Evolutionary conservation across 2,329 filamentous ascomycete species (phyloP), one percentile per base, ranked within the genome.

Genomic region (Hawksworthiomyces lignivorus): DNA sequence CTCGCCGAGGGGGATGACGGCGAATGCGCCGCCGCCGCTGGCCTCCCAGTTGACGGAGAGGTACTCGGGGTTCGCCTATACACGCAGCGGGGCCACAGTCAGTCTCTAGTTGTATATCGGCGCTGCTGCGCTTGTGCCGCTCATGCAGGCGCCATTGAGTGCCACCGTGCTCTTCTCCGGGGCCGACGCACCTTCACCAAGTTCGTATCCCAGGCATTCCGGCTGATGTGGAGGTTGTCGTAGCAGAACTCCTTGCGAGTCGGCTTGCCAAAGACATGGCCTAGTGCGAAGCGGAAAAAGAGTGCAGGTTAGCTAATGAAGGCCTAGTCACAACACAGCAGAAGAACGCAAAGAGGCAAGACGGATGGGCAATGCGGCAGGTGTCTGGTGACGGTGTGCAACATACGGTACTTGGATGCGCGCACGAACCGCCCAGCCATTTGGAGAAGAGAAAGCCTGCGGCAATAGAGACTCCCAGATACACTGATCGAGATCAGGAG

Each of bases 201-300:
- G 70, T 98, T 98, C 58, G 89, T 96, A 65, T 98, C 92, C 92
- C 92, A 98, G 43, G 92, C 92, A 80, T 98, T 98, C 67, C 84
- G 87, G 59, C 88, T 96, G 65, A 98, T 87, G 62, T 87, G 87
- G 54, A 98, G 72, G 66, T 97, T 97, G 67, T 98, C 92, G 69
- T 97, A 98, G 73, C 89, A 96, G 76, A 87, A 86, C 64, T 98
- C 92, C 77, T 95, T 96, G 67, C 87, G 83, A 52, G 89, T 94
- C 49, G 87, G 71, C 69, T 94, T 92, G 62, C 92, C 92, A 72
- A 96, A 98, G 70, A 98, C 85, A 75, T 98, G 92, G 74, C 90
- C 90, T 96, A 64, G 43, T 45, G 36, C 48, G 46, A 41, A 50
- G 44, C 52, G 24, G 29, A 24, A 27, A 12, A 30, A 22, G 20